Percentiles rank a stretch among this genome's conserved stretches.
Evolutionary conservation across 208 protist genomes (phyloP).

Genomic region (Leishmania tarentolae): DNA sequence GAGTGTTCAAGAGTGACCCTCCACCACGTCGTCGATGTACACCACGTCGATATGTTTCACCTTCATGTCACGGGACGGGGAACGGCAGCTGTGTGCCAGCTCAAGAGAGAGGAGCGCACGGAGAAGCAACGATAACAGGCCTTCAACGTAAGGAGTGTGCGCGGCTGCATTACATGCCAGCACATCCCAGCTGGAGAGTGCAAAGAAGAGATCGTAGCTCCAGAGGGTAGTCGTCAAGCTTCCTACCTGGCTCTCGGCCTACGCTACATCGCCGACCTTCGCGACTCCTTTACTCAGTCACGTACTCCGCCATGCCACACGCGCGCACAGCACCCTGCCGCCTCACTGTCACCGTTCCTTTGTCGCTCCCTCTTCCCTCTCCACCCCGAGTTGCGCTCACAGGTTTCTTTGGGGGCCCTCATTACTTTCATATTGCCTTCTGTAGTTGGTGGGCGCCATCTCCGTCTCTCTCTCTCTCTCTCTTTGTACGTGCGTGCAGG

Average conservation of each 20-base stretch:
- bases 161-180: not conserved
- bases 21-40: too few relatives aligned
- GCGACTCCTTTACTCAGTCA: not conserved
- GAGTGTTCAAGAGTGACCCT: too few relatives aligned
- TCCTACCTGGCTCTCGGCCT: not conserved
- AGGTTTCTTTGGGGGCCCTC: not conserved
- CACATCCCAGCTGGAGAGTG: not conserved
- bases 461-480: not conserved
- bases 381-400: not conserved
- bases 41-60: too few relatives aligned
- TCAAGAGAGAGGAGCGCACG: not conserved
- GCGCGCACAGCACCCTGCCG: not conserved
- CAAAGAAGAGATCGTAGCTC: not conserved
- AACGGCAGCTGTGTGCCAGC: too few relatives aligned
- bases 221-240: not conserved
- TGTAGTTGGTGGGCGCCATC: not conserved
- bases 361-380: conserved; percentile 6
- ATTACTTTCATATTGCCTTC: not conserved
- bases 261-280: not conserved
- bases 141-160: not conserved
- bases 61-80: too few relatives aligned
- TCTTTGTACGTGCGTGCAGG: not conserved
- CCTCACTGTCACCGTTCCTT: not conserved
- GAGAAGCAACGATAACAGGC: too few relatives aligned
- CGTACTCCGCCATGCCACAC: not conserved